A percentile compares a stretch with the other conserved stretches of the same genome.
These are phyloP conservation scores for Acanthamoeba lenticulata DNA, from an alignment of 208 protist genomes.

Conservation along the genomic window DNA sequence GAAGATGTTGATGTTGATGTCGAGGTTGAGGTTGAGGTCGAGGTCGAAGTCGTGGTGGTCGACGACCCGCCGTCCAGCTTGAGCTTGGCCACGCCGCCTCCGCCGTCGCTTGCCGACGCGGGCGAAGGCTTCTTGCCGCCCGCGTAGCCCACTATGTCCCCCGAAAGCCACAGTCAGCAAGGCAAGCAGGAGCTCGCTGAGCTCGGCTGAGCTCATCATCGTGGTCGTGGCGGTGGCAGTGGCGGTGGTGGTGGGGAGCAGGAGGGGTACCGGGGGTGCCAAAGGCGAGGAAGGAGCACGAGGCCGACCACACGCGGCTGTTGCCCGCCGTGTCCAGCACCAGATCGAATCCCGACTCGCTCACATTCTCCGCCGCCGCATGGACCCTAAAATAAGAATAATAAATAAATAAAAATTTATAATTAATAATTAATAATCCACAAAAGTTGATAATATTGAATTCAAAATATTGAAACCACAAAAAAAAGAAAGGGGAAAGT, in stretches of 20 bases:
- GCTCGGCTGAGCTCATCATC: no score
- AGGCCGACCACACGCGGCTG: conserved; percentile 43
- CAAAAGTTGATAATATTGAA: neutral
- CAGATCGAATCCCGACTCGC: neutral
- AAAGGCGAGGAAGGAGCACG: conserved; percentile 39
- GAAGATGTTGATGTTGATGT: neutral
- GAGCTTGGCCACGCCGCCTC: neutral
- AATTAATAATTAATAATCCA: no score
- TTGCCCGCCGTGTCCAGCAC: neutral
- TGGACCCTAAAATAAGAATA: neutral
- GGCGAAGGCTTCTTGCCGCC: neutral
- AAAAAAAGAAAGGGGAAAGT: neutral
- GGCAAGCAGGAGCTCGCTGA: no score
- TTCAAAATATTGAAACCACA: no score
- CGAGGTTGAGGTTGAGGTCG: neutral
- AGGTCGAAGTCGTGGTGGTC: no score
- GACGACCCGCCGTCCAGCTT: neutral
- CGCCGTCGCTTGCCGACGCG: no score
- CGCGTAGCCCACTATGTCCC: neutral
- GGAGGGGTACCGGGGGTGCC: conserved; percentile 10
- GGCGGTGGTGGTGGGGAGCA: neutral
- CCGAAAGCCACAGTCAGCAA: no score
- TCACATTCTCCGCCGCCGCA: neutral
- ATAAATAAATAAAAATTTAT: no score
- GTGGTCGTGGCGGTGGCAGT: no score